Conservation (phyloP, 2,329 filamentous ascomycete species). For the Colletotrichum kahawae region DNA sequence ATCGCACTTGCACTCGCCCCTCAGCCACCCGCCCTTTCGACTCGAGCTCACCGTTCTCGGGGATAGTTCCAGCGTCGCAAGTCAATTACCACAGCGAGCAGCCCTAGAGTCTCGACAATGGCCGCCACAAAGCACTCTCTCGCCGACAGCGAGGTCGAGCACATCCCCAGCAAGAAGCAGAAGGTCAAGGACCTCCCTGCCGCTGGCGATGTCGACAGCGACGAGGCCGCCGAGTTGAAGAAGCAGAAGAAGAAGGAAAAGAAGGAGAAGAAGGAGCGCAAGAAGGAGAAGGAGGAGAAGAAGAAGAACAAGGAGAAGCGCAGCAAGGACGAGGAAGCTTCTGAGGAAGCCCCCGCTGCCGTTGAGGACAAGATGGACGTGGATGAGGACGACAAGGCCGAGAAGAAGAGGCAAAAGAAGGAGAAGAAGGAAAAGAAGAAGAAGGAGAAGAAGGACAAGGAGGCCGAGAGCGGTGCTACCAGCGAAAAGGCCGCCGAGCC, state of each 20-base stretch:
- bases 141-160: constrained; percentile 37
- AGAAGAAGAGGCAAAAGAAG: constrained; percentile 34
- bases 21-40: neutral
- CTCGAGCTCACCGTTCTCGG: neutral
- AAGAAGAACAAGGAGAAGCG: constrained; percentile 15
- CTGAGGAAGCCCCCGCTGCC: neutral
- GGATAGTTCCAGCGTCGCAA: neutral
- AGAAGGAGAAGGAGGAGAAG: constrained; percentile 41
- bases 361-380: constrained; percentile 32
- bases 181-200: constrained; percentile 37
- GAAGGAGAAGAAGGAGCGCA: constrained; percentile 40
- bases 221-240: constrained; percentile 33
- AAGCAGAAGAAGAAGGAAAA: constrained; percentile 47
- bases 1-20: neutral
- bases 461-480: constrained; percentile 33
- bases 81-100: neutral
- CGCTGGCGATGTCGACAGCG: constrained; percentile 17
- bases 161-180: constrained; percentile 43
- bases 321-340: constrained; percentile 20
- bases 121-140: constrained; percentile 45
- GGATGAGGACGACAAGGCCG: constrained; percentile 32
- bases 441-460: constrained; percentile 34
- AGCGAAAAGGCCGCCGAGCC: constrained; percentile 23
- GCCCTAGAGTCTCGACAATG: constrained; percentile 28
- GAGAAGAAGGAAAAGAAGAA: constrained; percentile 36